Base-by-base conservation (phyloP, 176 grass and related monocot species). In the Cymbopogon citratus region DNA sequence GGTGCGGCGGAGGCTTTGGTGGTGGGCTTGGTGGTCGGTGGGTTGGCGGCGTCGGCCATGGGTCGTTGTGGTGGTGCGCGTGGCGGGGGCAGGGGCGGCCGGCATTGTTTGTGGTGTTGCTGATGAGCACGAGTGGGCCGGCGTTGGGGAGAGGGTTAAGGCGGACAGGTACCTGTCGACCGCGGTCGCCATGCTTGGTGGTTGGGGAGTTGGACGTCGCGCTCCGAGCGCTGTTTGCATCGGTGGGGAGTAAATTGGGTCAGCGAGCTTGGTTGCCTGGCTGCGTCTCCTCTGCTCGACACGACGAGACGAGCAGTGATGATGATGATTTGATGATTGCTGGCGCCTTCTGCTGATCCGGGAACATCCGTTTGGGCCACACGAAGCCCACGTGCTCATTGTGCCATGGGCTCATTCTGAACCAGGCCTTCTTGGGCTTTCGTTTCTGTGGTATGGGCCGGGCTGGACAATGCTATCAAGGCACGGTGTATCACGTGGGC, bases 151-250 rank as follows among this genome's bases (percentile, higher is more conserved):
- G 48, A 1, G 3, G 44, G 38, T 90, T 78, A 90, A 73, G 77
- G 64, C 78, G 82, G 43, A 72, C 85, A 27, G 71, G 54, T 59
- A 59, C 9, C 43, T 80, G 52, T 75, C 87, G 28, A 9, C 34
- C 67, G 24, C 66, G 33, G 79, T 39, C 23, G 26, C 9, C 52
- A 10, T 59, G n/a, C 48, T 49, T 15, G 83, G 83, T 67, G 9
- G 88, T 79, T 86, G 74, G 67, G 39, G 48, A 21, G 70, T 76
- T 80, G 2, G 5, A 40, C 12, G 79, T 90, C 83, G 66, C 79
- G 9, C 4, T 89, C 83, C 0, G 40, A 21, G 7, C 9, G 24
- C 63, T 69, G 29, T 21, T 18, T 40, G 7, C 1, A 67, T 8
- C 52, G 18, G 75, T 11, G 68, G 1, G 67, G 35, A 62, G 59